These are phyloP conservation scores for Ceratobasidium sp. DNA, from an alignment of 1,284 basidiomycete genomes.

Conservation along the genomic window DNA sequence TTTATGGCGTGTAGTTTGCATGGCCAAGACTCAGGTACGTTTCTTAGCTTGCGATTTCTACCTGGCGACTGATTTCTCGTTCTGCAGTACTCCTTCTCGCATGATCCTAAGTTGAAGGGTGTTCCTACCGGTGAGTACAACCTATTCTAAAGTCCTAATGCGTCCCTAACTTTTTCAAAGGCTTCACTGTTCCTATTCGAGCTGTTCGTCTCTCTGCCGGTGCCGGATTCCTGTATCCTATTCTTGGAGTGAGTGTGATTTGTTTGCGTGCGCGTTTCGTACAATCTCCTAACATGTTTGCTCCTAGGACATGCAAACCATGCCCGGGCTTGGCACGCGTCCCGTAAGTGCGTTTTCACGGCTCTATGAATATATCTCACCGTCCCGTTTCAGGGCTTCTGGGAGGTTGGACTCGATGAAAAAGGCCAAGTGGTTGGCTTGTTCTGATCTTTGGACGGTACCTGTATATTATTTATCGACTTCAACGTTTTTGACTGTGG, in stretches of 20 bases:
- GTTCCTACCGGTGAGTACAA: slow-evolving; percentile 75
- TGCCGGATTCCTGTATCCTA: slow-evolving; percentile 95
- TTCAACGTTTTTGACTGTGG: slow-evolving; percentile 16
- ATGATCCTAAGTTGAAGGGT: slow-evolving; percentile 92
- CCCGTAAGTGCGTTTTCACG: slow-evolving; percentile 68
- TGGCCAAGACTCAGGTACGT: slow-evolving; percentile 86
- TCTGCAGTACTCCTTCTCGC: slow-evolving; percentile 91
- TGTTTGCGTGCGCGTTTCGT: neutral
- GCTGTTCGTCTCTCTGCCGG: slow-evolving; percentile 92
- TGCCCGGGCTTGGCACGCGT: slow-evolving; percentile 96
- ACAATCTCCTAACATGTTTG: slow-evolving; percentile 1
- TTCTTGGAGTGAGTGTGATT: slow-evolving; percentile 69
- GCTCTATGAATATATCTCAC: slow-evolving; percentile 1
- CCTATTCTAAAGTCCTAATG: slow-evolving; percentile 14
- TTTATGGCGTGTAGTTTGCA: slow-evolving; percentile 75
- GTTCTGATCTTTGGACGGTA: slow-evolving; percentile 65
- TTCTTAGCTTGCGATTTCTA: neutral
- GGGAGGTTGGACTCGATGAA: slow-evolving; percentile 86
- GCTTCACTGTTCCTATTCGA: slow-evolving; percentile 94
- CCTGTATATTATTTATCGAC: slow-evolving; percentile 33
- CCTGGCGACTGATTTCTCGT: neutral
- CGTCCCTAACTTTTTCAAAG: slow-evolving; percentile 55
- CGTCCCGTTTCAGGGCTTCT: slow-evolving; percentile 70
- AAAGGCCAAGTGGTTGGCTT: slow-evolving; percentile 80
- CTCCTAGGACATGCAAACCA: slow-evolving; percentile 87